Base-by-base conservation (phyloP, 2,329 filamentous ascomycete species). In the Ophiocordyceps australis region DNA sequence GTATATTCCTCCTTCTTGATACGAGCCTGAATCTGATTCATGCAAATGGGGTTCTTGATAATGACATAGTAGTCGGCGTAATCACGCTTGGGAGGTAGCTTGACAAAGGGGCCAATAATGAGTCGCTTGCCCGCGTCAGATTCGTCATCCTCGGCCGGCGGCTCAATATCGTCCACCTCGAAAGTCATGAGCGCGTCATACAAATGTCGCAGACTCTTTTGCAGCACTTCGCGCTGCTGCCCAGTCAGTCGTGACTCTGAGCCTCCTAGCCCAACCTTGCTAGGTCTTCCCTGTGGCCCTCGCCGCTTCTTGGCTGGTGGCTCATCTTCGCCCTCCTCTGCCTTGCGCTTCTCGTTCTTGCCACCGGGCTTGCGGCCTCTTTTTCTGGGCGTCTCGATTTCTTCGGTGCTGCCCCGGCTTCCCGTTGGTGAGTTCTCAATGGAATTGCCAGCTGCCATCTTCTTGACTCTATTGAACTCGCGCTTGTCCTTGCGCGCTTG, bases 1-100 rank as follows among this genome's bases (percentile, higher is more conserved):
- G 69, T 71, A 50, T 98, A 98, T 45, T 94, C 81, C 43, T 91
- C 81, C 52, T 81, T 86, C 59, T 93, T 94, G 56, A 98, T 93
- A 60, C 82, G 86, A 46, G 77, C 80, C 46, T 81, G 73, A 43
- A 98, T 93, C 47, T 83, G 74, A 39, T 93, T 89, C 78, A 95
- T 93, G 44, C 80, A 86, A 43, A 98, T 94, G 1, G 89, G 89
- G 28, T 74, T 76, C 44, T 76, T 70, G 47, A 98, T 98, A 49
- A 94, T 72, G 45, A 86, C 57, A 48, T 94, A 98, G 57, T 98
- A 98, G 46, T 95, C 85, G 15, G 82, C 78, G 45, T 91, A 98
- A 31, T 86, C 74, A 31, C 75, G 74, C 56, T 82, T 91, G 21
- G 82, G 76, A 2, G 86, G 86, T 17, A 94, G 62, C 43, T 89